These are phyloP conservation scores for Magnaporthales sp. DNA, from an alignment of 2,329 filamentous ascomycete genomes.

Conservation along the genomic window DNA sequence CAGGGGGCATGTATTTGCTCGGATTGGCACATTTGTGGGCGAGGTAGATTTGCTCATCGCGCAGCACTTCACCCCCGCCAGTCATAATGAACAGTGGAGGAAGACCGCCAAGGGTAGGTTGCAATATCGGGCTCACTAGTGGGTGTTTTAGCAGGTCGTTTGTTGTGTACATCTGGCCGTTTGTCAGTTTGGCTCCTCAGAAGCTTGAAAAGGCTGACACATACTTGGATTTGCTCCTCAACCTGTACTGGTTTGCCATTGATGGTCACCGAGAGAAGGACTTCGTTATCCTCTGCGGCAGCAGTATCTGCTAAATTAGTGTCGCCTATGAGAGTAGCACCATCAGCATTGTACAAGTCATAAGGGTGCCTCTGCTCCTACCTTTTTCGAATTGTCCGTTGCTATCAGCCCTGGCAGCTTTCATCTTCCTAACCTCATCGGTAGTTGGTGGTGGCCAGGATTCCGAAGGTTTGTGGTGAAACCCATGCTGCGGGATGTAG, in stretches of 20 bases:
- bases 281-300: conserved; percentile 22
- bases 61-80: conserved; percentile 79
- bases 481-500: conserved; percentile 82
- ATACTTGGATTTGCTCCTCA: conserved; percentile 85
- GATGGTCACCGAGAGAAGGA: conserved; percentile 31
- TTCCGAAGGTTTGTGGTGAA: conserved; percentile 79
- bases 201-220: conserved; percentile 7
- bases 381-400: conserved; percentile 27
- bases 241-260: conserved; percentile 64
- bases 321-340: not conserved
- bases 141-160: conserved; percentile 83
- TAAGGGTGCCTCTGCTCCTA: not conserved
- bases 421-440: conserved; percentile 56
- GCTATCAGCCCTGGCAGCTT: conserved; percentile 29
- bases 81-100: conserved; percentile 80
- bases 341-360: not conserved
- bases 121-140: conserved; percentile 79
- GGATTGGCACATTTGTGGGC: conserved; percentile 93
- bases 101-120: conserved; percentile 81
- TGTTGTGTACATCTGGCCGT: conserved; percentile 55
- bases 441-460: conserved; percentile 90
- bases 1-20: conserved; percentile 60
- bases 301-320: conserved; percentile 3
- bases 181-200: not conserved
- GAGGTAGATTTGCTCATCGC: conserved; percentile 91